A percentile compares a stretch with the other conserved stretches of the same genome.
Evolutionary conservation across 176 grass and related monocot genomes (phyloP).

Genomic region (Oryza meridionalis): DNA sequence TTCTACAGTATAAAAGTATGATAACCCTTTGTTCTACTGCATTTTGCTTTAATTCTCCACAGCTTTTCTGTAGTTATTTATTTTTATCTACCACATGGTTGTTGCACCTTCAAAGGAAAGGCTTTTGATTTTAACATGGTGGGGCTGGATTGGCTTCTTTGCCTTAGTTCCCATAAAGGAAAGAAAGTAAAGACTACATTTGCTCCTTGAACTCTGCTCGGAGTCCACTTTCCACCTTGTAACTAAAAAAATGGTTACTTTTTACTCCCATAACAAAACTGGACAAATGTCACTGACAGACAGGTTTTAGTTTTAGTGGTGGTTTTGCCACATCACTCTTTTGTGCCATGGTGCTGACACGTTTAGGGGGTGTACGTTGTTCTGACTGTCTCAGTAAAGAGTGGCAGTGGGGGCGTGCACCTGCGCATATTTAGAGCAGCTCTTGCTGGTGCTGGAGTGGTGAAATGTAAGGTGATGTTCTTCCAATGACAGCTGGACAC

Average conservation of each 20-base stretch:
- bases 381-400: neutral
- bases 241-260: neutral
- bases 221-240: neutral
- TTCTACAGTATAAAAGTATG: slow-evolving; percentile 99
- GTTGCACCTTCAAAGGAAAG: neutral
- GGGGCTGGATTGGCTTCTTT: neutral
- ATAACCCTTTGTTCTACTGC: slow-evolving; percentile 18
- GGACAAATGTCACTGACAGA: neutral
- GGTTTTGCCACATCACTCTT: neutral
- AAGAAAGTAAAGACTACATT: neutral
- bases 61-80: neutral
- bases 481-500: neutral
- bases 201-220: neutral
- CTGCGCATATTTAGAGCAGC: neutral
- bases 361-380: neutral
- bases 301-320: neutral
- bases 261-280: neutral
- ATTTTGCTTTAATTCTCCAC: neutral
- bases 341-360: neutral
- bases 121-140: neutral
- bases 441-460: neutral
- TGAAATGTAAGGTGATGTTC: neutral
- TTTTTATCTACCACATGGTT: slow-evolving; percentile 14
- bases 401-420: neutral
- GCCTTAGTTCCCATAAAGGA: neutral